Evolutionary conservation across 2,329 filamentous ascomycete species (phyloP).

Genomic region (Cryphonectria nitschkei): DNA sequence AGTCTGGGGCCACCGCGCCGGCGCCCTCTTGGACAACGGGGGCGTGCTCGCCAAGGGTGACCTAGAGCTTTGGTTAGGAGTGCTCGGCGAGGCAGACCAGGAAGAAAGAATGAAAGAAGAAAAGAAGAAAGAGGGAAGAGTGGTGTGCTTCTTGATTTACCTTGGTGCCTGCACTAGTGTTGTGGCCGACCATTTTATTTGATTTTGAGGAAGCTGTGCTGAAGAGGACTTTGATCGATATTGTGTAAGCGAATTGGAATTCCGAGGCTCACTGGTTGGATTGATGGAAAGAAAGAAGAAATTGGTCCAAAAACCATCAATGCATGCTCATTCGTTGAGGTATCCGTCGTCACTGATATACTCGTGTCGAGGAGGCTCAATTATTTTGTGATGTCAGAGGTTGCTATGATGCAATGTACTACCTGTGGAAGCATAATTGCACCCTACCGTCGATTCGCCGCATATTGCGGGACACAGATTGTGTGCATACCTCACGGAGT

Average conservation of each 20-base stretch:
- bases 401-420: slow-evolving; percentile 16
- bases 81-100: background rate
- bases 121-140: too few species aligned
- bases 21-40: slow-evolving; percentile 61
- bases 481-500: background rate
- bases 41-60: slow-evolving; percentile 48
- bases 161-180: slow-evolving; percentile 26
- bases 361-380: background rate
- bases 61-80: slow-evolving; percentile 39
- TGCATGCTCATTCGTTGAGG: background rate
- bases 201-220: background rate
- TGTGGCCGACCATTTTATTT: slow-evolving; percentile 23
- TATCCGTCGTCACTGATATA: background rate
- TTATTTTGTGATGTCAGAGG: background rate
- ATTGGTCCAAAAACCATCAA: background rate
- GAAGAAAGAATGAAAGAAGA: background rate
- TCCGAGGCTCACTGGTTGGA: background rate
- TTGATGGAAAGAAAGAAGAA: background rate
- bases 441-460: slow-evolving; percentile 6
- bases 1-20: slow-evolving; percentile 68
- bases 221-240: background rate
- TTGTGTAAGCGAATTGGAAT: background rate
- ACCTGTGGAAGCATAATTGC: background rate
- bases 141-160: slow-evolving; percentile 6
- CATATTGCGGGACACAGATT: slow-evolving; percentile 5